These are phyloP conservation scores for Xylariaceae sp. DNA, from an alignment of 2,329 filamentous ascomycete species.

Conservation along the genomic window DNA sequence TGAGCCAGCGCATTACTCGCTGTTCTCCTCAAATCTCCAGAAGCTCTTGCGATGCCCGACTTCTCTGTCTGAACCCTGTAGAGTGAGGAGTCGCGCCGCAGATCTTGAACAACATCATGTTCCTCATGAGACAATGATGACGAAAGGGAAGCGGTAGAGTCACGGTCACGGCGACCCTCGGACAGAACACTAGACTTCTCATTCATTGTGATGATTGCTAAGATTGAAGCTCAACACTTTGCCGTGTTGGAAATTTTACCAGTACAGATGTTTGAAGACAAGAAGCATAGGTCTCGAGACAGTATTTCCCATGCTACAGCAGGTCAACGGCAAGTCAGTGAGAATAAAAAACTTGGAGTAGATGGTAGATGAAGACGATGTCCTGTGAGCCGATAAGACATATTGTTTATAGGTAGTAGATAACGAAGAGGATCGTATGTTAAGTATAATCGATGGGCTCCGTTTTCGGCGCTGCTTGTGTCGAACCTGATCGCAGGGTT, in stretches of 20 bases:
- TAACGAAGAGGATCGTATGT: background rate
- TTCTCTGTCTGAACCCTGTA: background rate
- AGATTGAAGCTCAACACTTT: slow-evolving; percentile 16
- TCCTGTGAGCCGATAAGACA: background rate
- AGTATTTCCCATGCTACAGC: slow-evolving; percentile 5
- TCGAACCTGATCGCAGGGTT: background rate
- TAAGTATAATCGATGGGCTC: background rate
- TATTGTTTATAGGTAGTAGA: too few relatives aligned
- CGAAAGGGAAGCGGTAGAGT: slow-evolving; percentile 9
- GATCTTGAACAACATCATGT: slow-evolving; percentile 9
- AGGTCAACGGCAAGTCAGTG: background rate
- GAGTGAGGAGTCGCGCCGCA: background rate
- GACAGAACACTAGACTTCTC: slow-evolving; percentile 17
- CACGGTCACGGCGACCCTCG: slow-evolving; percentile 17
- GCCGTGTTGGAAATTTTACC: slow-evolving; percentile 4
- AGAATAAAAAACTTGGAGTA: background rate
- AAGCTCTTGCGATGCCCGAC: slow-evolving; percentile 10
- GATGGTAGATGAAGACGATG: background rate
- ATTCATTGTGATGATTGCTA: slow-evolving; percentile 16
- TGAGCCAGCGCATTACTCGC: slow-evolving; percentile 29
- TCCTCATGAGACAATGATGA: slow-evolving; percentile 14
- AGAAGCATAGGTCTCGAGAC: slow-evolving; percentile 1
- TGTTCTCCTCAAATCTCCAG: slow-evolving; percentile 25
- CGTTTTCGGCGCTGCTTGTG: background rate
- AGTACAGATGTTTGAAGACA: slow-evolving; percentile 8